Evolutionary conservation across 139 green algal genomes (phyloP).

Genomic region (Yamagishiella unicocca): DNA sequence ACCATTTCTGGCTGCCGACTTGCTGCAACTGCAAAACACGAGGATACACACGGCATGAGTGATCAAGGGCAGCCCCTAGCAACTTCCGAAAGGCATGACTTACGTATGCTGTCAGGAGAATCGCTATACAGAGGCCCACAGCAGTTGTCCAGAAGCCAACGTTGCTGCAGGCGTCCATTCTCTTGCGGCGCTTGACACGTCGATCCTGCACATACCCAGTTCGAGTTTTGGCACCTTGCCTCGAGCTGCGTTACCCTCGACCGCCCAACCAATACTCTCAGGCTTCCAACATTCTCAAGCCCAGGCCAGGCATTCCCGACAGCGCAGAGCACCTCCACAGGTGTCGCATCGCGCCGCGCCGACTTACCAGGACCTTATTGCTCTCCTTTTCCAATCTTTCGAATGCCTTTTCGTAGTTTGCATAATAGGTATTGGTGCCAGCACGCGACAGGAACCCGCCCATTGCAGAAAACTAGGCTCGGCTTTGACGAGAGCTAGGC

Average conservation of each 20-base stretch:
- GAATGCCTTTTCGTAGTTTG: constrained; percentile 63
- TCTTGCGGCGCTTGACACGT: constrained; percentile 25
- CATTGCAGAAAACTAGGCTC: no score
- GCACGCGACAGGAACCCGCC: not conserved
- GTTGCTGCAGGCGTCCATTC: constrained; percentile 15
- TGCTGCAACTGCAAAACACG: constrained; percentile 52
- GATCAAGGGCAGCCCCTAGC: not conserved
- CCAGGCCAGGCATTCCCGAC: no score
- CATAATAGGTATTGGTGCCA: constrained; percentile 31
- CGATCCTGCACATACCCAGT: constrained; percentile 33
- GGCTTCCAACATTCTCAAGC: no score
- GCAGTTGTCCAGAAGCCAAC: constrained; percentile 24
- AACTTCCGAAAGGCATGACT: not conserved
- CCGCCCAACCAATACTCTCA: no score
- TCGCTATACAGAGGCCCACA: not conserved
- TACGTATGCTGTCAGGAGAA: constrained; percentile 35
- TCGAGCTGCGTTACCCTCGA: no score
- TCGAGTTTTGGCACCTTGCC: no score
- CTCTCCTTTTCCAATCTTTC: constrained; percentile 56
- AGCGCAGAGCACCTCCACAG: no score
- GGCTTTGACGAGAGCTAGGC: no score
- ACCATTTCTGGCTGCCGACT: constrained; percentile 44
- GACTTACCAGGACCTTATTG: constrained; percentile 29
- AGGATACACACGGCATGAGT: not conserved
- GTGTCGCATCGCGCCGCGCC: no score